Conservation (phyloP, 2,329 filamentous ascomycete genomes). For the Monosporascus sp. region DNA sequence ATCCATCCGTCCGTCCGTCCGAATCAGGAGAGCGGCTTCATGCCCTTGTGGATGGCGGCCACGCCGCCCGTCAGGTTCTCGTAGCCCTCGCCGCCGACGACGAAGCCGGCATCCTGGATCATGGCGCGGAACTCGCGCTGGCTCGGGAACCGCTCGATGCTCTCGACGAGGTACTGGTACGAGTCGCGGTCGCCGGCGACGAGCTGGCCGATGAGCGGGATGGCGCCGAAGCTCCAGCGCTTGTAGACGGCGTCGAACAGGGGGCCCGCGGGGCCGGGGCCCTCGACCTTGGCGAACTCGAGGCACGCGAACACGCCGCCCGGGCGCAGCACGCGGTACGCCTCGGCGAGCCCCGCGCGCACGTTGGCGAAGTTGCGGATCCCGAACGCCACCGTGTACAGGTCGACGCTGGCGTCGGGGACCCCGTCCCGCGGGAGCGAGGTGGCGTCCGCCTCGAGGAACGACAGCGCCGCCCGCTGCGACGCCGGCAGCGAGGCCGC, state of each 20-base stretch:
- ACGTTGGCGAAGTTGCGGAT: conserved; percentile 97
- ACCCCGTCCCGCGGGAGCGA: conserved; percentile 55
- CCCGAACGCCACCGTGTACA: conserved; percentile 96
- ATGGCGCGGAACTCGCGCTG: conserved; percentile 80
- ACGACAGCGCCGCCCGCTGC: conserved; percentile 57
- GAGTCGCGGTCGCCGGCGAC: conserved; percentile 91
- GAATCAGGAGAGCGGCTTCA: conserved; percentile 59
- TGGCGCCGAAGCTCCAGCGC: conserved; percentile 90
- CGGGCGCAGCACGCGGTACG: conserved; percentile 82
- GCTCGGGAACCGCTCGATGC: conserved; percentile 86
- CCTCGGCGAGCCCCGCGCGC: conserved; percentile 73
- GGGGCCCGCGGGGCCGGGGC: conserved; percentile 38
- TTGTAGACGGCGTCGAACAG: conserved; percentile 85
- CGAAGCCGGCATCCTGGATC: conserved; percentile 80
- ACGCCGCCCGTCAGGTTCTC: conserved; percentile 90
- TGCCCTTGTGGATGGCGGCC: conserved; percentile 92
- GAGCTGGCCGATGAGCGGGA: conserved; percentile 90
- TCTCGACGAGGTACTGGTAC: conserved; percentile 98
- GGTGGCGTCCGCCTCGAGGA: conserved; percentile 89
- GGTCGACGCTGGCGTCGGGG: conserved; percentile 68
- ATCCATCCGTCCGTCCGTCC: not conserved
- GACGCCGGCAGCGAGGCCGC: conserved; percentile 43
- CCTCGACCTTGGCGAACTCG: conserved; percentile 84
- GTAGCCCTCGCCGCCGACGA: conserved; percentile 75
- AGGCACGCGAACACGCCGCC: conserved; percentile 95